Percentiles rank a stretch among this genome's conserved stretches.
Conservation (phyloP, 2,329 filamentous ascomycete species). For the Blastomyces percursus region DNA sequence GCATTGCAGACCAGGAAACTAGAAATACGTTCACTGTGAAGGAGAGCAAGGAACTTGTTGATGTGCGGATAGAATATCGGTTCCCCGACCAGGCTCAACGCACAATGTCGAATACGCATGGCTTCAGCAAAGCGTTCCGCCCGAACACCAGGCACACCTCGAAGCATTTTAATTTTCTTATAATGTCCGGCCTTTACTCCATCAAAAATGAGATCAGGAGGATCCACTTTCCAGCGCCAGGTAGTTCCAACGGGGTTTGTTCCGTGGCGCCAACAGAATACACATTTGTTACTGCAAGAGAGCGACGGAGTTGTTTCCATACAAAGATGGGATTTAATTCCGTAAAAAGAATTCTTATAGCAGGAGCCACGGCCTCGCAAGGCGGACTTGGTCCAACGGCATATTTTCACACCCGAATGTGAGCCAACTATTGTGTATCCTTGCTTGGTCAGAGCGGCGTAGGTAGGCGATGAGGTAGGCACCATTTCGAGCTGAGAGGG, state of each 20-base stretch:
- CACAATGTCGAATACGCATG: slow-evolving; percentile 87
- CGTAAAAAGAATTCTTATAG: slow-evolving; percentile 97
- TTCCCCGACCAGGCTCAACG: slow-evolving; percentile 82
- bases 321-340: slow-evolving; percentile 89
- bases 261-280: slow-evolving; percentile 97
- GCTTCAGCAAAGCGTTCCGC: slow-evolving; percentile 88
- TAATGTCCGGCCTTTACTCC: slow-evolving; percentile 89
- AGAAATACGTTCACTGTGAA: slow-evolving; percentile 78
- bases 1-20: slow-evolving; percentile 96
- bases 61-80: slow-evolving; percentile 99
- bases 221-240: slow-evolving; percentile 93
- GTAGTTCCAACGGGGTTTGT: slow-evolving; percentile 95
- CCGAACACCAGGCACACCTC: slow-evolving; percentile 82
- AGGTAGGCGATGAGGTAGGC: slow-evolving; percentile 77
- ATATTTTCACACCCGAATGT: slow-evolving; percentile 95
- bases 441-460: slow-evolving; percentile 83
- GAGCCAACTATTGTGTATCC: slow-evolving; percentile 92
- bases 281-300: slow-evolving; percentile 95
- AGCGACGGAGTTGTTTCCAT: slow-evolving; percentile 97
- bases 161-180: slow-evolving; percentile 95
- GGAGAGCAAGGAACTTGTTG: slow-evolving; percentile 75
- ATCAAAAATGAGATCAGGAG: slow-evolving; percentile 76
- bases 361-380: slow-evolving; percentile 86
- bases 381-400: slow-evolving; percentile 96
- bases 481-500: slow-evolving; percentile 73